Conservation (phyloP, 768 basidiomycete species). For the Lactarius vividus region DNA sequence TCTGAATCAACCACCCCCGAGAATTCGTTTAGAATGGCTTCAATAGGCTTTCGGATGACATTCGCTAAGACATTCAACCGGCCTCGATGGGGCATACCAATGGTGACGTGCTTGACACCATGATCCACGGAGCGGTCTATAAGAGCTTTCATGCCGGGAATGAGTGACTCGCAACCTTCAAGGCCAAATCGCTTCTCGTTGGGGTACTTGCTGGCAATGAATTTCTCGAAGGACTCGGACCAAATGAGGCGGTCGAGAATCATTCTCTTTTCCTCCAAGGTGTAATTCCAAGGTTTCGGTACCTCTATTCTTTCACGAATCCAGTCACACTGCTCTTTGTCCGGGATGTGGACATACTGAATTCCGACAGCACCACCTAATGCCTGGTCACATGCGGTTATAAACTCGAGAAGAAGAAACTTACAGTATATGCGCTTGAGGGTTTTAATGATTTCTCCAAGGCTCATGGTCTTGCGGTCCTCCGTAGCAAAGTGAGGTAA, state of each 20-base stretch:
- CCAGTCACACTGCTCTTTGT: conserved; percentile 99
- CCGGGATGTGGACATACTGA: conserved; percentile 94
- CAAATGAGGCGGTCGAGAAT: conserved; percentile 98
- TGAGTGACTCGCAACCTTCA: conserved; percentile 95
- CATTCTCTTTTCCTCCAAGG: conserved; percentile 97
- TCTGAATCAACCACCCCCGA: conserved; percentile 65
- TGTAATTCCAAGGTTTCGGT: conserved; percentile 97
- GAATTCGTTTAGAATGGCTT: conserved; percentile 98
- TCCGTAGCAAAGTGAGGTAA: conserved; percentile 91
- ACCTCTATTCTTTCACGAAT: conserved; percentile 94
- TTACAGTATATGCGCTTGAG: conserved; percentile 93
- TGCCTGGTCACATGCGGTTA: not conserved
- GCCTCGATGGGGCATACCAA: conserved; percentile 99
- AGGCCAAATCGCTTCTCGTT: conserved; percentile 99
- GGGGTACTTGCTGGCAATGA: conserved; percentile 97
- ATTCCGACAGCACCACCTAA: conserved; percentile 84
- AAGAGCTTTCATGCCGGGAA: conserved; percentile 99
- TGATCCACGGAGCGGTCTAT: conserved; percentile 97
- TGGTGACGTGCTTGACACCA: conserved; percentile 93
- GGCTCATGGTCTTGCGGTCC: conserved; percentile 81
- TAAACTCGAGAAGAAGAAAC: conserved; percentile 32
- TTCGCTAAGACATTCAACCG: conserved; percentile 97
- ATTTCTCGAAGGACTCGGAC: conserved; percentile 99
- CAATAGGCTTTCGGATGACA: conserved; percentile 97
- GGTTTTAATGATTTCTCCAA: conserved; percentile 88